These are phyloP conservation scores for Amanita subjunquillea DNA, from an alignment of 768 basidiomycete species.

Conservation along the genomic window DNA sequence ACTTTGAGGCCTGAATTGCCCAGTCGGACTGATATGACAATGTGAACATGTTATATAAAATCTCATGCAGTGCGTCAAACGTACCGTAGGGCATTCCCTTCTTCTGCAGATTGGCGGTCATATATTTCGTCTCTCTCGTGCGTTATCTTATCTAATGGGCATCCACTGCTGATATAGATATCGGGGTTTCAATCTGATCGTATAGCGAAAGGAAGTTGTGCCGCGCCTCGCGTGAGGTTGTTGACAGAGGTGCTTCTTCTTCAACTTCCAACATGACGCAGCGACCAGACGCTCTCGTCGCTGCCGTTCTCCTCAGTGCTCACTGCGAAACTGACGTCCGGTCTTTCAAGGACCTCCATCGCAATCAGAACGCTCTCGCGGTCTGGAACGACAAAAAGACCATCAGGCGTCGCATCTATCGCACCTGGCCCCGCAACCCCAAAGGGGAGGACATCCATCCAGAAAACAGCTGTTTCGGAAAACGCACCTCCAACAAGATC, in stretches of 20 bases:
- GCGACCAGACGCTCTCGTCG: background rate
- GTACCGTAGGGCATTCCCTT: background rate
- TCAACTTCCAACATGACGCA: background rate
- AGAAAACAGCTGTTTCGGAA: background rate
- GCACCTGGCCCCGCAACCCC: conserved; percentile 22
- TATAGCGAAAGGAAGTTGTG: too few relatives aligned
- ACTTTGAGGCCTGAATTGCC: conserved; percentile 51
- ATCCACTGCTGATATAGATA: too few relatives aligned
- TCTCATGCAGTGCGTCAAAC: background rate
- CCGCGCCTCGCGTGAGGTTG: too few relatives aligned
- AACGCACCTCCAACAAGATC: conserved; percentile 16
- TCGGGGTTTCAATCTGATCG: too few relatives aligned
- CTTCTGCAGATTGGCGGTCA: background rate
- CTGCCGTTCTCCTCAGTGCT: background rate
- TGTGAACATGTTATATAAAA: background rate
- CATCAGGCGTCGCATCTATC: conserved; percentile 16
- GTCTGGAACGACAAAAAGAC: background rate
- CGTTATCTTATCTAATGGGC: too few relatives aligned
- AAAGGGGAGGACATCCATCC: conserved; percentile 12
- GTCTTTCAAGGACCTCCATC: conserved; percentile 12
- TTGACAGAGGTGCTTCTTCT: too few relatives aligned
- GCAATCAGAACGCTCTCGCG: background rate
- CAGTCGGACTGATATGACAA: conserved; percentile 26
- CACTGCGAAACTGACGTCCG: background rate
- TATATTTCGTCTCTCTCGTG: background rate